Base-by-base conservation (phyloP, 805 yeast species). In the Naumovozyma baii region DNA sequence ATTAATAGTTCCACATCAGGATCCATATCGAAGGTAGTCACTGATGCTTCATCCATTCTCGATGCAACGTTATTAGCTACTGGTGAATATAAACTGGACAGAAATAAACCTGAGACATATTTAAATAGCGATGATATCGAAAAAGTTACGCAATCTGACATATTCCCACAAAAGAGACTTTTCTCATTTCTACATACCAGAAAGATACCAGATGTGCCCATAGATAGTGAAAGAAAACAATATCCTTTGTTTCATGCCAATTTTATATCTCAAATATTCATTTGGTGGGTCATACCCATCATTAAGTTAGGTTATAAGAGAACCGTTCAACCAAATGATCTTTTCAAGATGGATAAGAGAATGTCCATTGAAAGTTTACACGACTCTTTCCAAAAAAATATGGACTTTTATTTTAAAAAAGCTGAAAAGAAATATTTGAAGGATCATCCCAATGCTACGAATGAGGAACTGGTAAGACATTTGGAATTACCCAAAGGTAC, bases 261-360 rank as follows among this genome's bases (percentile, higher is more conserved):
- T 44, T 38, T 54, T 1, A n/a, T 76, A 1, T 68, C 64, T 10
- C 59, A 70, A 43, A 46, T 68, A 0, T 72, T 77, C 49, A 76
- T 81, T 55, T 70, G 79, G 75, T 83, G 90, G 88, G 59, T 83
- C 34, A 50, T 61, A 18, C 87, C 87, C 0, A 49, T 83, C 31
- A 60, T 83, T 66, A 62, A 59, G 13, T 72, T 73, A 5, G 92
- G 94, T 5, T 83, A 83, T 57, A 79, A 76, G 56, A 68, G 92
- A 52, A 80, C 88, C 0, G 60, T 83, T 34, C 73, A 72, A 33
- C 76, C 81, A 2, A 70, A 73, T 36, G 92, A 83, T 59, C 54
- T 82, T 47, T 82, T 55, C 47, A 52, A 52, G 20, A 55, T 75
- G 44, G 71, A 70, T 16, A 64, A 66, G 1, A 61, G 63, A 28